Percentiles rank a stretch among this genome's conserved stretches.
These are phyloP conservation scores for Monosporascus sp. DNA, from an alignment of 2,329 filamentous ascomycete genomes.

Conservation along the genomic window DNA sequence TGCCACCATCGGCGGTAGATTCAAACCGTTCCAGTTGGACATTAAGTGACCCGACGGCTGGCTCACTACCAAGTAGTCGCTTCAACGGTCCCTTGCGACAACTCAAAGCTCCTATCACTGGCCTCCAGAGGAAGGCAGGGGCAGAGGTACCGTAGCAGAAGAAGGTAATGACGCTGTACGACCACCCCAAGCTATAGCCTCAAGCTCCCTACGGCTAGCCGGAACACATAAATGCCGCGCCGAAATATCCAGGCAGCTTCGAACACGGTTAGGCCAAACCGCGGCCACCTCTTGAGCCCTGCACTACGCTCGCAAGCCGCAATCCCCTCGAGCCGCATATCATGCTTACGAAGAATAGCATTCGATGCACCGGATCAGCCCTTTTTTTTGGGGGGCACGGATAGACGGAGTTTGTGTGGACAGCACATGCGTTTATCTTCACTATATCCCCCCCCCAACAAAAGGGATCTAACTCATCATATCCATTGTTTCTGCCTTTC, in stretches of 20 bases:
- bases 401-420: neutral
- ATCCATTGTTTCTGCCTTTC: too few species aligned
- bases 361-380: neutral
- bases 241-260: neutral
- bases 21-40: conserved; percentile 81
- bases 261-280: neutral
- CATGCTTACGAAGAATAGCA: neutral
- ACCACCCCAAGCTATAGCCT: neutral
- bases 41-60: conserved; percentile 51
- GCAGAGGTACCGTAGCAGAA: neutral
- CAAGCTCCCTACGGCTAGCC: neutral
- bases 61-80: neutral
- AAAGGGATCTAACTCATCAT: too few species aligned
- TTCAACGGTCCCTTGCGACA: neutral
- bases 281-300: neutral
- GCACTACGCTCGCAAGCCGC: neutral
- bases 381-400: neutral
- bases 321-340: neutral
- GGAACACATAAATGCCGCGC: neutral
- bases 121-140: neutral
- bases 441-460: neutral
- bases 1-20: conserved; percentile 71
- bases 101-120: neutral
- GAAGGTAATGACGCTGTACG: neutral
- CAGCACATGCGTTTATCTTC: neutral